Evolutionary conservation across 305 asterid species (phyloP).

Genomic region (Fraxinus nigra): DNA sequence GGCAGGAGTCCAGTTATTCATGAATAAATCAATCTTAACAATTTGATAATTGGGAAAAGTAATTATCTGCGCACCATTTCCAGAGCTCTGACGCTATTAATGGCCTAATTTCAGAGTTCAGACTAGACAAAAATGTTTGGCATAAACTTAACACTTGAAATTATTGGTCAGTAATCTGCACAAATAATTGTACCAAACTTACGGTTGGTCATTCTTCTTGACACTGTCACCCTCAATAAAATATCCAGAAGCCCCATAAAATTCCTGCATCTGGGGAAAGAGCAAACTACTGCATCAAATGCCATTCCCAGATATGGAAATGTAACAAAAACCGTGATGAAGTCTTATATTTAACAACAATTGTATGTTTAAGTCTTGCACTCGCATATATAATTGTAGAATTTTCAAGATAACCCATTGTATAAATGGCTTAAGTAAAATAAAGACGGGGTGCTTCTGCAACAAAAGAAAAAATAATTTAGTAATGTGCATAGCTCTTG

Average conservation of each 20-base stretch:
- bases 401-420: constrained; percentile 8
- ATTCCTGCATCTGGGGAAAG: constrained; percentile 71
- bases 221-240: constrained; percentile 47
- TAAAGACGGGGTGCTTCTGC: not conserved
- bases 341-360: not conserved
- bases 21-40: not conserved
- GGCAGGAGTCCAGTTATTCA: not conserved
- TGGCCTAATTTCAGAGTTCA: not conserved
- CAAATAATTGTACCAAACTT: constrained; percentile 26
- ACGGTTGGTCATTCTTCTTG: constrained; percentile 48
- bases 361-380: not conserved
- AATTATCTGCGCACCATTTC: not conserved
- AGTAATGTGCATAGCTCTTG: not conserved
- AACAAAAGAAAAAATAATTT: not conserved
- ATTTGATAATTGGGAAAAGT: not conserved
- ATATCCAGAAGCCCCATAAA: constrained; percentile 93
- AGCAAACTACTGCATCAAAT: constrained; percentile 14
- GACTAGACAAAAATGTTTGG: not conserved
- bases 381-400: not conserved
- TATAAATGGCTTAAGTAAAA: not conserved
- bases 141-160: not conserved
- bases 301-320: not conserved
- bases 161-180: not conserved
- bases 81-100: not conserved
- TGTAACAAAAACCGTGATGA: not conserved